Conservation (phyloP, 352 stramenopile genomes). For the Globisporangium paroecandrum region DNA sequence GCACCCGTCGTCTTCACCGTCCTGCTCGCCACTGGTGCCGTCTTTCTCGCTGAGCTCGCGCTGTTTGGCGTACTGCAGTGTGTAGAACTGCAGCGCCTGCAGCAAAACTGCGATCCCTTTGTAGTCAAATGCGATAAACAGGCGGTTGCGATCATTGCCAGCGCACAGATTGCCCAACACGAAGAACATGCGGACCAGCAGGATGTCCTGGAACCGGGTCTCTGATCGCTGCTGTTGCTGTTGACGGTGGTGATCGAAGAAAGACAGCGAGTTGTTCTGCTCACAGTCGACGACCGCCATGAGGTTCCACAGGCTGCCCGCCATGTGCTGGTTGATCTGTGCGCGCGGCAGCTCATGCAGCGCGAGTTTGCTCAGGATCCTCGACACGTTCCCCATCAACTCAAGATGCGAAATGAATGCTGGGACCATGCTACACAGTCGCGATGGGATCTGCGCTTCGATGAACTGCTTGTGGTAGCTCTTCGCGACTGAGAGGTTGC, state of each 20-base stretch:
- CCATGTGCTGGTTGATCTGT: slow-evolving; percentile 55
- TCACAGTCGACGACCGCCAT: slow-evolving; percentile 41
- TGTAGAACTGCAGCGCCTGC: slow-evolving; percentile 42
- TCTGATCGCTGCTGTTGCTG: slow-evolving; percentile 31
- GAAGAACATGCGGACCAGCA: slow-evolving; percentile 80
- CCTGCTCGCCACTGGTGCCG: not conserved
- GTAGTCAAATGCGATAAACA: slow-evolving; percentile 32
- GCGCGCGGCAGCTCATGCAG: slow-evolving; percentile 66
- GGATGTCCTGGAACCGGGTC: slow-evolving; percentile 40
- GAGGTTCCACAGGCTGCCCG: slow-evolving; percentile 38
- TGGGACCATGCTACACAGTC: slow-evolving; percentile 46
- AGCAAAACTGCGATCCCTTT: slow-evolving; percentile 37
- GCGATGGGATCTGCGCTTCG: slow-evolving; percentile 37
- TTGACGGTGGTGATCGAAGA: slow-evolving; percentile 32
- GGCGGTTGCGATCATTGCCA: slow-evolving; percentile 74
- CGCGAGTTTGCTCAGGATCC: slow-evolving; percentile 80
- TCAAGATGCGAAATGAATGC: slow-evolving; percentile 55
- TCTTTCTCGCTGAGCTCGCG: not conserved
- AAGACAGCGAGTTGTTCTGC: slow-evolving; percentile 35
- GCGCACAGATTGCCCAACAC: slow-evolving; percentile 86
- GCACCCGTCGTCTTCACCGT: slow-evolving; percentile 9
- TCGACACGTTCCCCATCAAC: slow-evolving; percentile 73
- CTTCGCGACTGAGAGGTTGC: slow-evolving; percentile 63
- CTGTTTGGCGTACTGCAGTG: slow-evolving; percentile 27
- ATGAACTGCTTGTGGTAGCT: slow-evolving; percentile 71